phyloP scores from a whole-genome alignment of 768 basidiomycete species.

The Podaxis rugospora region DNA sequence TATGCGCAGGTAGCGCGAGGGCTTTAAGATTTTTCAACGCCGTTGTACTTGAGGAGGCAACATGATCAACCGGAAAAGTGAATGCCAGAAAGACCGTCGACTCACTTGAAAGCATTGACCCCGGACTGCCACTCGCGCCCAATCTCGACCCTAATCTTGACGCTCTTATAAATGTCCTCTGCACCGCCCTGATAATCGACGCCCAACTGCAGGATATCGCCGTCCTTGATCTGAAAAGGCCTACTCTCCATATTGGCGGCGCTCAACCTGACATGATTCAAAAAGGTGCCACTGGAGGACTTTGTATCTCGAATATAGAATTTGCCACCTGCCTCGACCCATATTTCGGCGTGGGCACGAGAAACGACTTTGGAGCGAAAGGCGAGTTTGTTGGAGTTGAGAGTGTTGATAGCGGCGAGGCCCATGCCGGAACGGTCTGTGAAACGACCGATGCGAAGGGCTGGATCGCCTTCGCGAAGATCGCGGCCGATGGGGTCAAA shows the following conservation, averaged over 20 bases:
- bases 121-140: constrained; percentile 85
- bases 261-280: constrained; percentile 90
- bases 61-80: constrained; percentile 2
- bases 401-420: constrained; percentile 59
- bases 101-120: constrained; percentile 88
- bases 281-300: constrained; percentile 80
- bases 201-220: constrained; percentile 91
- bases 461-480: constrained; percentile 60
- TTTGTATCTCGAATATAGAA: constrained; percentile 92
- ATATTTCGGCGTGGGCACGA: constrained; percentile 91
- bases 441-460: constrained; percentile 90
- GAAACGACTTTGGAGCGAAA: constrained; percentile 97
- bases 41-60: constrained; percentile 40
- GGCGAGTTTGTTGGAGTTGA: constrained; percentile 79
- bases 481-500: constrained; percentile 93
- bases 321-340: constrained; percentile 62
- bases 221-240: constrained; percentile 80
- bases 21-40: constrained; percentile 78
- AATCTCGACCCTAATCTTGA: constrained; percentile 92
- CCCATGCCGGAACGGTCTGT: constrained; percentile 79
- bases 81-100: constrained; percentile 15
- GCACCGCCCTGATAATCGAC: constrained; percentile 97
- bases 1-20: constrained; percentile 37
- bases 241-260: constrained; percentile 78
- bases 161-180: constrained; percentile 95